These are phyloP conservation scores for Fusarium aywerte DNA, from an alignment of 2,329 filamentous ascomycete genomes.

Conservation along the genomic window DNA sequence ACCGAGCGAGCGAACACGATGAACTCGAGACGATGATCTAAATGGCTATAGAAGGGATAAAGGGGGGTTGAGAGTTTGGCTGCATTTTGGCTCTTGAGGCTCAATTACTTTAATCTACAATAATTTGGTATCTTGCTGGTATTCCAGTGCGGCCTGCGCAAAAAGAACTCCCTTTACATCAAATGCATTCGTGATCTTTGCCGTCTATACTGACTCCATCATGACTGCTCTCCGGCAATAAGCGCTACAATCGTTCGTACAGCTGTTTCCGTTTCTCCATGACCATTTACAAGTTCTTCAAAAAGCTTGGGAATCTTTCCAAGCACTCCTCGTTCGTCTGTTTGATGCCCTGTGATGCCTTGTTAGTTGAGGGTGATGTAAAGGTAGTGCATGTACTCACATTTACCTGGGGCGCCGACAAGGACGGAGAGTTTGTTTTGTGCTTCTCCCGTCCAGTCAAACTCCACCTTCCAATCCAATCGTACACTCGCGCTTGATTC, in stretches of 20 bases:
- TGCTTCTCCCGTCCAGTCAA: conserved; percentile 80
- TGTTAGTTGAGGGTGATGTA: conserved; percentile 24
- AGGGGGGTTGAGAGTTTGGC: not conserved
- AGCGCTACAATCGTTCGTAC: conserved; percentile 70
- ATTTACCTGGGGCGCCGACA: conserved; percentile 68
- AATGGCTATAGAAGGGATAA: conserved; percentile 40
- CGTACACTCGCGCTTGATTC: conserved; percentile 57
- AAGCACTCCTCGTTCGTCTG: conserved; percentile 66
- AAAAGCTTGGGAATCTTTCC: conserved; percentile 70
- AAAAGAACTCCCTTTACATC: not conserved
- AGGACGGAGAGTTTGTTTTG: conserved; percentile 66
- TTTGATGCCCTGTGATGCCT: conserved; percentile 64
- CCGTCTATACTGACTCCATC: conserved; percentile 18
- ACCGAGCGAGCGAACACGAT: not conserved
- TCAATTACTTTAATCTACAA: conserved; percentile 36
- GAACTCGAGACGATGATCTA: conserved; percentile 10
- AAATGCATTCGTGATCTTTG: not conserved
- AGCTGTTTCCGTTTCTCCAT: conserved; percentile 65
- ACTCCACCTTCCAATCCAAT: conserved; percentile 71
- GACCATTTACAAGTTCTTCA: conserved; percentile 65
- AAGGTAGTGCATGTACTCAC: conserved; percentile 58
- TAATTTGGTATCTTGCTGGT: conserved; percentile 28
- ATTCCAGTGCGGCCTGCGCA: conserved; percentile 26
- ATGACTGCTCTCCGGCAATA: conserved; percentile 58
- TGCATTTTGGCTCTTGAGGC: conserved; percentile 2